Evolutionary conservation across 345 rosid genomes (phyloP), one percentile per base, ranked within the genome.

Genomic region (Cardamine resedifolia): DNA sequence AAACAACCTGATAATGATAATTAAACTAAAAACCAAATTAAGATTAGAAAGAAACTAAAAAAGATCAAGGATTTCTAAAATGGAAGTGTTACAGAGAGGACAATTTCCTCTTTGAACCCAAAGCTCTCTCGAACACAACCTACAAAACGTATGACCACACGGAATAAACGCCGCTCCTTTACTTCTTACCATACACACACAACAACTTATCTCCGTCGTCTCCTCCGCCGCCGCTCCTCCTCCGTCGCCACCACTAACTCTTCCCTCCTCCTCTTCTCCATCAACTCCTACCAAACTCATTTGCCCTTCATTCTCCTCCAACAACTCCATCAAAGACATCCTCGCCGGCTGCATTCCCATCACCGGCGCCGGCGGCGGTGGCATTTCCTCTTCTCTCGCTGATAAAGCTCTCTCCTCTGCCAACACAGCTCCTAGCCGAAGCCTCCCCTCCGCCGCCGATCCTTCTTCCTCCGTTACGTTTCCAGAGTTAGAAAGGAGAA

Each of bases 151-250:
- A 72, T 95, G 99, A 12, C 97, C 97, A 12, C 99, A 95, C 2
- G 99, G 99, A 24, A 95, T 88, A 81, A 95, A 91, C 18, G 99
- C 97, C 41, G 99, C 86, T 3, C 99, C 96, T 83, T 88, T 95
- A 58, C 86, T 88, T 82, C 97, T 87, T 56, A 91, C 85, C 99
- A 95, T 91, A 86, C 99, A 95, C 69, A 95, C 96, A 76, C 99
- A 89, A 81, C 99, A 91, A 14, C 50, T 51, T 21, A 67, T 53
- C 76, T 89, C 95, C 81, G 10, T 41, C 78, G 80, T 83, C 4
- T 59, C 78, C 0, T 64, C 77, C 0, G 62, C 74, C 12, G 59
- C 84, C 21, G 26, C 64, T 51, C 79, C 74, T 9, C 79, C 84
- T 71, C 79, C 72, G 6, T 78, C 28, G 21, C 7, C 48, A 2